A percentile compares a stretch with the other conserved stretches of the same genome.
Evolutionary conservation across 805 yeast genomes (phyloP).

Genomic region (Yarrowia porcina): DNA sequence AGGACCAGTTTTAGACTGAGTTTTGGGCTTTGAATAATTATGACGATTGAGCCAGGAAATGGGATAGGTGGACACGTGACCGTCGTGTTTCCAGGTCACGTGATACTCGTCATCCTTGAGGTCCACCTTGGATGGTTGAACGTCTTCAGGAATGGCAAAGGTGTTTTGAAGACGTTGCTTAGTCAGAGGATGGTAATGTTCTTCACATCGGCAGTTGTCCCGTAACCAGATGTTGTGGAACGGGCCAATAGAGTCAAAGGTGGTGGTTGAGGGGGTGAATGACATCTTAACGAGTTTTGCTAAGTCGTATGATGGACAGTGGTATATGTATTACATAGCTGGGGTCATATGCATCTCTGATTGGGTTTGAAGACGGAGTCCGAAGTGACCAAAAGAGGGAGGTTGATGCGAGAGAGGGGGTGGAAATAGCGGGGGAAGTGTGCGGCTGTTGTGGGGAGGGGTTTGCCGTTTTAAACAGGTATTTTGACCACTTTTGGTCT

Average conservation of each 20-base stretch:
- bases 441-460: too few relatives aligned
- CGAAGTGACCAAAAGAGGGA: neutral
- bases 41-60: slow-evolving; percentile 48
- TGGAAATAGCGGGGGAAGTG: neutral
- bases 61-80: slow-evolving; percentile 43
- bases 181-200: slow-evolving; percentile 54
- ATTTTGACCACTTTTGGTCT: too few relatives aligned
- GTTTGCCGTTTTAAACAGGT: too few relatives aligned
- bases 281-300: neutral
- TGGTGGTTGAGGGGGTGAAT: neutral
- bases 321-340: neutral
- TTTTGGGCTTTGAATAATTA: slow-evolving; percentile 52
- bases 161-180: slow-evolving; percentile 60
- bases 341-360: neutral
- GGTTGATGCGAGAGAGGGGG: neutral
- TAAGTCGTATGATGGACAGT: neutral
- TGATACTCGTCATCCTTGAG: slow-evolving; percentile 28
- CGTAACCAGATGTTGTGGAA: slow-evolving; percentile 56
- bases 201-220: slow-evolving; percentile 58
- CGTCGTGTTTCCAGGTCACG: slow-evolving; percentile 42
- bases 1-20: slow-evolving; percentile 36
- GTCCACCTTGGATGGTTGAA: slow-evolving; percentile 33
- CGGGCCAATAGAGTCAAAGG: neutral
- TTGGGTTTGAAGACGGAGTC: slow-evolving; percentile 5
- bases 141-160: slow-evolving; percentile 42